A percentile compares a stretch with the other conserved stretches of the same genome.
Conservation (phyloP, 2,329 filamentous ascomycete species). For the Blastomyces silverae region DNA sequence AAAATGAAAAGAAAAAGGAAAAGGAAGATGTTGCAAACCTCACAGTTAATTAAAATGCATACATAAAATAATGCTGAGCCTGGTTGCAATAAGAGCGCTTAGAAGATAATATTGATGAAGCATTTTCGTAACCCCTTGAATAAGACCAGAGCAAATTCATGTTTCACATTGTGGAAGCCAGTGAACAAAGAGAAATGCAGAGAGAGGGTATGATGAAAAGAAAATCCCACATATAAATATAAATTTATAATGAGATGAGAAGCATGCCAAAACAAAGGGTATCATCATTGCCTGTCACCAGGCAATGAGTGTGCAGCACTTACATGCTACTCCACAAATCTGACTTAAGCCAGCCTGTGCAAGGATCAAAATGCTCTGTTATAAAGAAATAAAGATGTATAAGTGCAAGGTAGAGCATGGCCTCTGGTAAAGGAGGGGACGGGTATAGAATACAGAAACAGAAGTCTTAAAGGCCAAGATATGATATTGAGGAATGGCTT, state of each 20-base stretch:
- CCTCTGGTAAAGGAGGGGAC: background rate
- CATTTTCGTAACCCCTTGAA: too few species aligned
- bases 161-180: background rate
- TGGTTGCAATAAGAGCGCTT: too few species aligned
- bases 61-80: too few species aligned
- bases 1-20: too few species aligned
- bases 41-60: too few species aligned
- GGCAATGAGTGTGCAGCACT: background rate
- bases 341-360: background rate
- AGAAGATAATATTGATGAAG: too few species aligned
- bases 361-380: background rate
- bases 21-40: too few species aligned
- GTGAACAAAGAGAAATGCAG: background rate
- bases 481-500: too few species aligned
- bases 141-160: background rate
- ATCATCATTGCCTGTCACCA: background rate
- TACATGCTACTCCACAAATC: background rate
- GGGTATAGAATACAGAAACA: background rate
- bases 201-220: background rate
- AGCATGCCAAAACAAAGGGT: background rate
- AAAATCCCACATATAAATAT: too few species aligned
- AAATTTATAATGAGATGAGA: background rate
- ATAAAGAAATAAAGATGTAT: background rate
- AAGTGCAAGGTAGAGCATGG: background rate
- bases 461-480: too few species aligned